phyloP scores from a whole-genome alignment of 1,284 basidiomycete species.

The Exobasidium rhododendri region DNA sequence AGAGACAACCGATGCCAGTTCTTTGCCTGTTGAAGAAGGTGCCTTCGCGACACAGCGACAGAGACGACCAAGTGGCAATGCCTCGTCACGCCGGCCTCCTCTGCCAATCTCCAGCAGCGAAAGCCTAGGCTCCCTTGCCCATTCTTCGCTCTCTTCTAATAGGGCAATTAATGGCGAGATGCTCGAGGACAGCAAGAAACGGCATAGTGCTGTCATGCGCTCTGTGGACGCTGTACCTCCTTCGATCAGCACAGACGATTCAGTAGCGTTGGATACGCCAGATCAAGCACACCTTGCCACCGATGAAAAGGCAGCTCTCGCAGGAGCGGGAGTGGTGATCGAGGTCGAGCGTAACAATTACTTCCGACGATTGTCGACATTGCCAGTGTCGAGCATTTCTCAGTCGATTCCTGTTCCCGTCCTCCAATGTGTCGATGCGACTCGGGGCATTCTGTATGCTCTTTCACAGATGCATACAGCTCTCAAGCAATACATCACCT shows the following conservation, averaged over 20 bases:
- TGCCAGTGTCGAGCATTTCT: constrained; percentile 68
- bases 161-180: not conserved
- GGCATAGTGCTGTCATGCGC: not conserved
- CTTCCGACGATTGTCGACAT: constrained; percentile 76
- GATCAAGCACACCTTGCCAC: too few relatives aligned
- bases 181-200: not conserved
- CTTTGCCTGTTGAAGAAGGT: not conserved
- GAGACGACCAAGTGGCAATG: not conserved
- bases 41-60: not conserved
- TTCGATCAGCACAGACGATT: not conserved
- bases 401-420: constrained; percentile 72
- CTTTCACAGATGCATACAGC: constrained; percentile 88
- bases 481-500: constrained; percentile 80
- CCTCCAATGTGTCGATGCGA: constrained; percentile 74
- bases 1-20: not conserved
- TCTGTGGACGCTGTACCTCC: not conserved
- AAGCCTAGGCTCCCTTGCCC: not conserved
- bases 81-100: not conserved
- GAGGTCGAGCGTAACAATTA: constrained; percentile 73
- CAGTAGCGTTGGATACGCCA: not conserved
- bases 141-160: not conserved
- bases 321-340: constrained; percentile 49
- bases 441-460: constrained; percentile 86
- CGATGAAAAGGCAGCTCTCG: not conserved
- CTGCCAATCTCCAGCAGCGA: not conserved